Evolutionary conservation across 2,329 filamentous ascomycete species (phyloP).

Genomic region (Beauveria medogensis): DNA sequence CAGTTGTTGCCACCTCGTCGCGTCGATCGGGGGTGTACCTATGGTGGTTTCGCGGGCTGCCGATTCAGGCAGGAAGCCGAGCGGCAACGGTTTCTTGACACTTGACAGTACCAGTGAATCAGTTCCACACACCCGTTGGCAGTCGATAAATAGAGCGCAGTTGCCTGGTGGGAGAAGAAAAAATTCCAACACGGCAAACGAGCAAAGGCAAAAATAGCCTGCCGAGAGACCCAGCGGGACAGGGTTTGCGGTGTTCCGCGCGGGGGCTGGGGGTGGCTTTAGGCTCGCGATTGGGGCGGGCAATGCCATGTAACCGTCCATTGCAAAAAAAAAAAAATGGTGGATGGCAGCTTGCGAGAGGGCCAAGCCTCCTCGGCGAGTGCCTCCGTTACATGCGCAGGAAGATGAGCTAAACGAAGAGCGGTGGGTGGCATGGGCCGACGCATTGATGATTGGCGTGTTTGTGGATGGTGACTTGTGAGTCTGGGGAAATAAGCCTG

Average conservation of each 20-base stretch:
- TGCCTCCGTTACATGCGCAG: not conserved
- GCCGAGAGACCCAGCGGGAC: not conserved
- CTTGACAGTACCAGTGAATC: not conserved
- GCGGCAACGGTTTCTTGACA: not conserved
- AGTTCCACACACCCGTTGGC: not conserved
- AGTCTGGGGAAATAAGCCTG: not conserved
- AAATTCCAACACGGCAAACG: not conserved
- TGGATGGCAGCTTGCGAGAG: not conserved
- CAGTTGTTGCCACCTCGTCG: not conserved
- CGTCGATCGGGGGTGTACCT: not conserved
- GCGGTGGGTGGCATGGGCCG: not conserved
- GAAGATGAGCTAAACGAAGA: not conserved
- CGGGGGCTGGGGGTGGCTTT: not conserved
- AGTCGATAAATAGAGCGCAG: no score
- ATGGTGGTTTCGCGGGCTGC: not conserved
- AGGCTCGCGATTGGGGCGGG: not conserved
- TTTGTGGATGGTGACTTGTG: not conserved
- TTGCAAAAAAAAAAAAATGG: not conserved
- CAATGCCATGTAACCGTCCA: constrained; percentile 6
- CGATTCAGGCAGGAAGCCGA: not conserved
- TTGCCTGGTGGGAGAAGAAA: not conserved
- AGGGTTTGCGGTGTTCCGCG: not conserved
- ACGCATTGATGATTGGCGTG: not conserved
- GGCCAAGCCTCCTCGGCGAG: not conserved
- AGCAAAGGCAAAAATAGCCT: not conserved